A percentile compares a stretch with the other conserved stretches of the same genome.
Conservation (phyloP, 352 stramenopile species). For the Phytophthora europaea region DNA sequence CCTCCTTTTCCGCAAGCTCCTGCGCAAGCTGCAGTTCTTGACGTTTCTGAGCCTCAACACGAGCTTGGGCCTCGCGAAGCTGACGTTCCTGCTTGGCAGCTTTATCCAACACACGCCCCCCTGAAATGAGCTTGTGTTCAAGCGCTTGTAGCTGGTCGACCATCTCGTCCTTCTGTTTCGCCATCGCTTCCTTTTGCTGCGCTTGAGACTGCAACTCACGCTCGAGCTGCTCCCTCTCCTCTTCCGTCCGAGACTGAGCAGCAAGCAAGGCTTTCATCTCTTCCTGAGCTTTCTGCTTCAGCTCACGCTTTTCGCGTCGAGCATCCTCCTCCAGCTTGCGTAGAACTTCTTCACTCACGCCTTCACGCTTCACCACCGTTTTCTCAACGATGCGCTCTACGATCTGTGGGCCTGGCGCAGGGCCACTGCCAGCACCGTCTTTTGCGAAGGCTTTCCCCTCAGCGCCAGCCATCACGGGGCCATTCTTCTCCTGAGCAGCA, state of each 20-base stretch:
- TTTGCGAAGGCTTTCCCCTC: conserved; percentile 31
- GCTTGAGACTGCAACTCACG: conserved; percentile 89
- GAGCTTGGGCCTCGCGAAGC: conserved; percentile 90
- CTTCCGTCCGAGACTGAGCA: conserved; percentile 88
- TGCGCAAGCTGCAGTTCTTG: conserved; percentile 88
- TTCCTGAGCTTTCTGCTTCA: conserved; percentile 76
- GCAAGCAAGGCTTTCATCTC: conserved; percentile 89
- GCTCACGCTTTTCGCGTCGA: conserved; percentile 73
- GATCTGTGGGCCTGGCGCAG: conserved; percentile 52
- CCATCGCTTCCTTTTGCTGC: conserved; percentile 83
- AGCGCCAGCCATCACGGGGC: conserved; percentile 5
- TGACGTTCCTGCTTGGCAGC: conserved; percentile 95
- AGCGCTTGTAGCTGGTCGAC: conserved; percentile 84
- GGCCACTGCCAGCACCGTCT: conserved; percentile 30
- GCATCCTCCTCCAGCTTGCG: conserved; percentile 83
- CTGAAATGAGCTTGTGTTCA: conserved; percentile 90
- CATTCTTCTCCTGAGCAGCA: conserved; percentile 68
- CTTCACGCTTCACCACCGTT: conserved; percentile 79
- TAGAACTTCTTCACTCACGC: conserved; percentile 82
- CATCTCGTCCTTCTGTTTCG: conserved; percentile 93
- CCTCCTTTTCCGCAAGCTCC: conserved; percentile 94
- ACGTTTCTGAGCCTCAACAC: conserved; percentile 87
- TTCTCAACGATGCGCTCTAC: conserved; percentile 80
- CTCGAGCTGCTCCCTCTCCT: conserved; percentile 89
- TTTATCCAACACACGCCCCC: conserved; percentile 95